These are phyloP conservation scores for Neonectria punicea DNA, from an alignment of 2,329 filamentous ascomycete genomes.

Conservation along the genomic window DNA sequence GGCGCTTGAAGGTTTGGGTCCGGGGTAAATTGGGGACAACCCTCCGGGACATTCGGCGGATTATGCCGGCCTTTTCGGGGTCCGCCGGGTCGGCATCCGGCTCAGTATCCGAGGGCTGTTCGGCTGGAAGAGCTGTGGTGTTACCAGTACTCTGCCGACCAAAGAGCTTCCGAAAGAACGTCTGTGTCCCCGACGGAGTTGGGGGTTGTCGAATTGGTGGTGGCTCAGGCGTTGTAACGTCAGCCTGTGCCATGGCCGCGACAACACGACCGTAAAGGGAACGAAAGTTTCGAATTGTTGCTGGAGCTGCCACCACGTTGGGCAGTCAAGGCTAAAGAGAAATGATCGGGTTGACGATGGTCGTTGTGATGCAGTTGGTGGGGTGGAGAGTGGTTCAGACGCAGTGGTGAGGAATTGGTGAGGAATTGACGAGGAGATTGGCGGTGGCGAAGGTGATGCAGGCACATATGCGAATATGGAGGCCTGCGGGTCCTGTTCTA, in stretches of 20 bases:
- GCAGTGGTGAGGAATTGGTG: conserved; percentile 25
- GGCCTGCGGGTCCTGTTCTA: conserved; percentile 31
- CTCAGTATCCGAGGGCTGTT: conserved; percentile 46
- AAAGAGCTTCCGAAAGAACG: conserved; percentile 46
- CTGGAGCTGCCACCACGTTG: not conserved
- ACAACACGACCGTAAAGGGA: conserved; percentile 28
- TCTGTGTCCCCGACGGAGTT: conserved; percentile 37
- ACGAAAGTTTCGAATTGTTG: not conserved
- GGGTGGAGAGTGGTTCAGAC: conserved; percentile 22
- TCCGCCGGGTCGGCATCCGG: conserved; percentile 43
- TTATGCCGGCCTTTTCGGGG: conserved; percentile 47
- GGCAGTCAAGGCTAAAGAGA: not conserved
- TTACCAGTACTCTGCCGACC: conserved; percentile 33
- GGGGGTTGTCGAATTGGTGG: conserved; percentile 41
- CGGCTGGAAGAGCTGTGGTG: conserved; percentile 21
- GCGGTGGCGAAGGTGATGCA: conserved; percentile 23
- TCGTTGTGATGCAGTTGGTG: conserved; percentile 22
- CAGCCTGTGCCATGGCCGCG: conserved; percentile 47
- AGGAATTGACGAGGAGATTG: conserved; percentile 24
- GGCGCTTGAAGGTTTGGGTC: conserved; percentile 81
- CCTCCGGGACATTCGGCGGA: conserved; percentile 61
- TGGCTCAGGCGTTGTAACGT: conserved; percentile 43
- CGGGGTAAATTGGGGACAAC: conserved; percentile 84
- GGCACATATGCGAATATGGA: conserved; percentile 32
- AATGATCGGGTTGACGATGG: conserved; percentile 22